These are phyloP conservation scores for Chlamydomonas sp. DNA, from an alignment of 139 green algal species.

Conservation along the genomic window DNA sequence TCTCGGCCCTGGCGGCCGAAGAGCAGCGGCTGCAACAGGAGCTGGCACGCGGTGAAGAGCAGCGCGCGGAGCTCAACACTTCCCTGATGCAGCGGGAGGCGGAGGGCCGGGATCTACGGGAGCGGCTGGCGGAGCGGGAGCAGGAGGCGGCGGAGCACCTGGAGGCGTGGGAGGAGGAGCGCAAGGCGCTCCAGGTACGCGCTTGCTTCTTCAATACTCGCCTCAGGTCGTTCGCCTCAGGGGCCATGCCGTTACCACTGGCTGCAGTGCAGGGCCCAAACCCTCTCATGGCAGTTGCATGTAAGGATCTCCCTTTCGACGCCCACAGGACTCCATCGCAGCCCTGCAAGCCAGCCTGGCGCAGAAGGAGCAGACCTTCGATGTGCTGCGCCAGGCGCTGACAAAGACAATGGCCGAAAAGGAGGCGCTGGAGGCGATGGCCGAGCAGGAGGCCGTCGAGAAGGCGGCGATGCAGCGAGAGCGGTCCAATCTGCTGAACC, in stretches of 20 bases:
- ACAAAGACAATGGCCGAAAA: neutral
- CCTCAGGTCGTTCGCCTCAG: neutral
- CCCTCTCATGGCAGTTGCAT: too few species aligned
- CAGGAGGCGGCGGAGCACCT: neutral
- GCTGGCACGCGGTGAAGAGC: neutral
- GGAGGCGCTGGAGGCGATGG: neutral
- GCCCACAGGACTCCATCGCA: too few species aligned
- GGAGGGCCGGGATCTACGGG: slow-evolving; percentile 24
- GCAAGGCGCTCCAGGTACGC: neutral
- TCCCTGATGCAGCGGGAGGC: neutral
- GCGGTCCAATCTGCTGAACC: slow-evolving; percentile 48
- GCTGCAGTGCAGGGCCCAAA: too few species aligned
- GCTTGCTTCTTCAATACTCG: neutral
- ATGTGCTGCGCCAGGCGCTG: neutral
- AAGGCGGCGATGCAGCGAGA: slow-evolving; percentile 40
- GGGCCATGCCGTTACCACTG: too few species aligned
- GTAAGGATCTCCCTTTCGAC: too few species aligned
- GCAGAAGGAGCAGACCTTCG: too few species aligned
- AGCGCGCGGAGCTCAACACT: slow-evolving; percentile 15
- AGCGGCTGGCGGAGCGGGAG: slow-evolving; percentile 10
- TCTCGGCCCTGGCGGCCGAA: slow-evolving; percentile 28
- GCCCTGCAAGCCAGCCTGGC: too few species aligned
- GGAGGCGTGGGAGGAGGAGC: neutral
- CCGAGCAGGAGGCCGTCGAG: slow-evolving; percentile 32
- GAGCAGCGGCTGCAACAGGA: slow-evolving; percentile 1